These are phyloP conservation scores for Exsudoporus frostii DNA, from an alignment of 768 basidiomycete species.

Conservation along the genomic window DNA sequence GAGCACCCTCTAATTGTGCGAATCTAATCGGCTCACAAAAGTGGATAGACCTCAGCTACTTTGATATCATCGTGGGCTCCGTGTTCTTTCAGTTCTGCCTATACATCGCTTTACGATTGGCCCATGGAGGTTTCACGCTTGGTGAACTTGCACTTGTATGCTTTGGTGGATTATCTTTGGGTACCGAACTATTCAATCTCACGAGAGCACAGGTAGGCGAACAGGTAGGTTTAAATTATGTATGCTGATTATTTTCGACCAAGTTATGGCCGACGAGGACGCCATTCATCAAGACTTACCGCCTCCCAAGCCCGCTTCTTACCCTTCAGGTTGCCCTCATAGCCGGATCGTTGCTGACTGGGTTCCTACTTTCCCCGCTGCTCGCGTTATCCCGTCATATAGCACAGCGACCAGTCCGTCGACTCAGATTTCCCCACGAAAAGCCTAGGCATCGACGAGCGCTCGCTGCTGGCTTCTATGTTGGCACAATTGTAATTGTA, in stretches of 20 bases:
- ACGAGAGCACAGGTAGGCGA: constrained; percentile 73
- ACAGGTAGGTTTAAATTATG: background rate
- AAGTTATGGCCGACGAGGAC: constrained; percentile 81
- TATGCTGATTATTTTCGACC: constrained; percentile 3
- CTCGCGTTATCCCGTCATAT: constrained; percentile 90
- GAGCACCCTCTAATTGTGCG: constrained; percentile 25
- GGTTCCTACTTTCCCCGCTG: constrained; percentile 91
- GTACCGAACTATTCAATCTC: constrained; percentile 82
- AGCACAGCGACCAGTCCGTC: constrained; percentile 79
- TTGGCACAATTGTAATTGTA: constrained; percentile 72
- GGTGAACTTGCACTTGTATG: constrained; percentile 90
- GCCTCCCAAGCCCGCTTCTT: constrained; percentile 88
- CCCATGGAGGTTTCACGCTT: constrained; percentile 91
- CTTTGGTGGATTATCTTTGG: constrained; percentile 82
- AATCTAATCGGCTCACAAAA: background rate
- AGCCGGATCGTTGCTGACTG: constrained; percentile 87
- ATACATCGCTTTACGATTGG: constrained; percentile 85
- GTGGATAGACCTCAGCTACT: constrained; percentile 65
- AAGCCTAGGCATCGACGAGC: constrained; percentile 78
- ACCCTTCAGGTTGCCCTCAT: constrained; percentile 91
- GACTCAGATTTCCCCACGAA: constrained; percentile 79
- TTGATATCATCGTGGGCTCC: constrained; percentile 70
- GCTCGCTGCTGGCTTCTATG: constrained; percentile 83
- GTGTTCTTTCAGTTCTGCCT: constrained; percentile 89
- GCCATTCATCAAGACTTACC: constrained; percentile 85